Evolutionary conservation across 2,329 filamentous ascomycete species (phyloP).

Genomic region (Xenoacremonium recifei): DNA sequence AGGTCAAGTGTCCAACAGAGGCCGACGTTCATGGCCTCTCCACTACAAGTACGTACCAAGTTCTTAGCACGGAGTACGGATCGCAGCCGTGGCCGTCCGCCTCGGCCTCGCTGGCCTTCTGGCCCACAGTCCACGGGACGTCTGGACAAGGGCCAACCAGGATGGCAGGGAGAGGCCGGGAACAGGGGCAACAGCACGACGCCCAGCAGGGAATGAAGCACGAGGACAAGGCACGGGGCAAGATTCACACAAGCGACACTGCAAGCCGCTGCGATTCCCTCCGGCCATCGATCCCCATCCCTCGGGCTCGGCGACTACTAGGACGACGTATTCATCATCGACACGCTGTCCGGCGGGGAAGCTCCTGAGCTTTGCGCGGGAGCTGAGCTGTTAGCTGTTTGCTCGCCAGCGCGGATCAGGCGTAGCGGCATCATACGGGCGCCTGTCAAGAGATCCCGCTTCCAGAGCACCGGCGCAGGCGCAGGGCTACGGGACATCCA

Average conservation of each 20-base stretch:
- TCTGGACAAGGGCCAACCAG: slow-evolving; percentile 10
- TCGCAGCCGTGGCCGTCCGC: slow-evolving; percentile 18
- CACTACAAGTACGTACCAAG: slow-evolving; percentile 16
- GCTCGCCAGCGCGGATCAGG: slow-evolving; percentile 22
- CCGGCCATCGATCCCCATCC: background rate
- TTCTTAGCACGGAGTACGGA: no score
- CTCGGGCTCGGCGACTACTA: background rate
- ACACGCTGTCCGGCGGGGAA: slow-evolving; percentile 13
- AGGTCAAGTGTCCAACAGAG: slow-evolving; percentile 19
- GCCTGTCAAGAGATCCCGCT: slow-evolving; percentile 30
- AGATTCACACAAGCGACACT: background rate
- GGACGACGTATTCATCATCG: slow-evolving; percentile 12
- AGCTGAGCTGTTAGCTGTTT: slow-evolving; percentile 5
- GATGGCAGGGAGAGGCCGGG: slow-evolving; percentile 8
- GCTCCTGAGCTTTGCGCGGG: slow-evolving; percentile 11
- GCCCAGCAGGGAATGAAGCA: slow-evolving; percentile 6
- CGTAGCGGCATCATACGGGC: slow-evolving; percentile 22
- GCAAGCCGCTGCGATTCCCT: background rate
- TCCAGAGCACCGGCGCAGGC: slow-evolving; percentile 31
- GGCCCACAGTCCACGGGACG: slow-evolving; percentile 16
- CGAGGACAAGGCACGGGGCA: background rate
- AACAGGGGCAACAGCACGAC: background rate
- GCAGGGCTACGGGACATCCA: slow-evolving; percentile 16
- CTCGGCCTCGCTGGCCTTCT: slow-evolving; percentile 18
- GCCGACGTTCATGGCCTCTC: slow-evolving; percentile 11